Percentiles rank a stretch among this genome's conserved stretches.
Evolutionary conservation across 352 stramenopile genomes (phyloP).

Genomic region (Pythium myriotylum): DNA sequence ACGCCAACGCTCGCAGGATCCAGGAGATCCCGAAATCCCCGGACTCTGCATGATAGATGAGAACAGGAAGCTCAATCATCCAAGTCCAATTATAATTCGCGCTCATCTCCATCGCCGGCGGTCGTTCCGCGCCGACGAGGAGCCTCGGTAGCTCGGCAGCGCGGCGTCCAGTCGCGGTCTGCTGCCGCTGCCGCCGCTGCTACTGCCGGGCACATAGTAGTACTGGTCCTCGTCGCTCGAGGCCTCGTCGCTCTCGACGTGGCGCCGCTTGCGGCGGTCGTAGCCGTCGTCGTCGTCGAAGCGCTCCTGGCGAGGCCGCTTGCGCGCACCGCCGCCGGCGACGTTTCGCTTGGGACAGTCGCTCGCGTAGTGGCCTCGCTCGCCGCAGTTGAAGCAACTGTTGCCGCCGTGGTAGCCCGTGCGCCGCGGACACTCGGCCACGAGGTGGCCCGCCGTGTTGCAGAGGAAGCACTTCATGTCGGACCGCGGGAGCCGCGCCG

Average conservation of each 20-base stretch:
- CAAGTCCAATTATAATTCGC: too few species aligned
- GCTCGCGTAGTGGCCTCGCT: slow-evolving; percentile 31
- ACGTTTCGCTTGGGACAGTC: slow-evolving; percentile 20
- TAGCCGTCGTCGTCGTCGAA: slow-evolving; percentile 38
- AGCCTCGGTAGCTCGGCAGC: slow-evolving; percentile 20
- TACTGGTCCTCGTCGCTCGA: slow-evolving; percentile 19
- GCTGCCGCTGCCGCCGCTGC: not conserved
- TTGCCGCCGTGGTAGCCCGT: slow-evolving; percentile 50
- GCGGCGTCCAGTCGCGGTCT: slow-evolving; percentile 15
- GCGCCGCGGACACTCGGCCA: slow-evolving; percentile 60
- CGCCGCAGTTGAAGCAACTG: slow-evolving; percentile 31
- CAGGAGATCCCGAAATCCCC: too few species aligned
- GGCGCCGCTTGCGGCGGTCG: slow-evolving; percentile 17
- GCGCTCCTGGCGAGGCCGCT: slow-evolving; percentile 45
- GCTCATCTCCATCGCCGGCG: slow-evolving; percentile 1
- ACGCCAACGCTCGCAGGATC: too few species aligned
- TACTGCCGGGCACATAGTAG: slow-evolving; percentile 35
- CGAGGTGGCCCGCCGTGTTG: slow-evolving; percentile 69
- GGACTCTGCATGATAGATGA: too few species aligned
- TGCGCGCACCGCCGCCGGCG: slow-evolving; percentile 35
- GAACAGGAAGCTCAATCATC: too few species aligned
- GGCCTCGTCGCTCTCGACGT: slow-evolving; percentile 27
- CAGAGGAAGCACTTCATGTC: slow-evolving; percentile 79
- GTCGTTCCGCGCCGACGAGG: not conserved
- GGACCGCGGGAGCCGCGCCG: slow-evolving; percentile 40